Conservation (phyloP, 495 filamentous ascomycete genomes). For the Tuber indicum region DNA sequence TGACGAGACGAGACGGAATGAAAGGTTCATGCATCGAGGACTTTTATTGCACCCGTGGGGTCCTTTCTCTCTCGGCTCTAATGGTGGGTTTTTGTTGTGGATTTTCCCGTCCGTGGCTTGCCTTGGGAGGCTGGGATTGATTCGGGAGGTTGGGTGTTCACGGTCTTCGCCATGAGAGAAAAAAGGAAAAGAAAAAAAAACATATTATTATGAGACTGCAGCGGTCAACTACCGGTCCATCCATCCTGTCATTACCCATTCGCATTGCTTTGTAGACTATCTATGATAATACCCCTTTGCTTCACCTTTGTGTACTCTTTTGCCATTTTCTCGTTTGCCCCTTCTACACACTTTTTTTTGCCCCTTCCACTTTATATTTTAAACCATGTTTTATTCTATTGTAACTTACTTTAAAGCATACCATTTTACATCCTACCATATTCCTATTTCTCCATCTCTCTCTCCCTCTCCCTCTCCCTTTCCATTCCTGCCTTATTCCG, state of each 20-base stretch:
- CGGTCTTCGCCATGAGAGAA: neutral
- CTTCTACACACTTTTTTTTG: neutral
- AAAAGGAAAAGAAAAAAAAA: neutral
- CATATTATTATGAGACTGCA: too few species aligned
- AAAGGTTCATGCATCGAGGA: neutral
- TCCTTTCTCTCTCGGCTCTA: neutral
- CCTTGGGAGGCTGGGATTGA: slow-evolving; percentile 1
- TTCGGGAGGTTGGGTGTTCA: neutral
- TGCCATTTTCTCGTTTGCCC: neutral
- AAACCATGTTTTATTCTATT: neutral
- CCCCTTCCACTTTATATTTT: neutral
- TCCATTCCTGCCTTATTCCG: neutral
- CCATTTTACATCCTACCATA: neutral
- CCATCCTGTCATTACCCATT: neutral
- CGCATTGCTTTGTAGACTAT: neutral
- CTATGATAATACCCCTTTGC: neutral
- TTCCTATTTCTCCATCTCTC: too few species aligned
- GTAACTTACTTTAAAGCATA: neutral
- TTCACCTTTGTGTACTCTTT: neutral
- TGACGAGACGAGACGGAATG: neutral
- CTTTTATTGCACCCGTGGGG: neutral
- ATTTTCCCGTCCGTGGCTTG: neutral
- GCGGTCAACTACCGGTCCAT: neutral
- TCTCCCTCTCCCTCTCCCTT: too few species aligned
- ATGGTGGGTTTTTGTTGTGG: neutral